A percentile compares a stretch with the other conserved stretches of the same genome.
phyloP scores from a whole-genome alignment of 306 rosid genomes.

The Spatholobus suberectus region DNA sequence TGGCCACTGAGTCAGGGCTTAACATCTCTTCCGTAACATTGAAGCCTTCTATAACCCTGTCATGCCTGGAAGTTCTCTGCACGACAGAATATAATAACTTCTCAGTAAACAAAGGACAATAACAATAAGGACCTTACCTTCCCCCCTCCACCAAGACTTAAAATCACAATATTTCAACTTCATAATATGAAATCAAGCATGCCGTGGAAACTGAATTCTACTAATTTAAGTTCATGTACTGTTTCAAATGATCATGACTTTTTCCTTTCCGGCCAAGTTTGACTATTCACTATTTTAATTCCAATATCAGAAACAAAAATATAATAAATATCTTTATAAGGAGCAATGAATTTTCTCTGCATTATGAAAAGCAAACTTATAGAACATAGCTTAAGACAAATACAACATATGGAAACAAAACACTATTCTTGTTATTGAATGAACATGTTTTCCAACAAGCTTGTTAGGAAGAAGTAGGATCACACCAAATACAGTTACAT shows the following conservation, averaged over 20 bases:
- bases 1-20: constrained; percentile 64
- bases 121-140: background rate
- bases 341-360: background rate
- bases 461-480: background rate
- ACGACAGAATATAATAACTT: constrained; percentile 8
- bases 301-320: background rate
- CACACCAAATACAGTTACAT: background rate
- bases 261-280: background rate
- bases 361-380: constrained; percentile 2
- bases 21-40: constrained; percentile 76
- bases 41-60: constrained; percentile 66
- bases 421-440: background rate
- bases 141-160: background rate
- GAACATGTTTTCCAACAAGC: constrained; percentile 17
- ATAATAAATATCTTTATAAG: constrained; percentile 23
- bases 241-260: background rate
- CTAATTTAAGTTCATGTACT: constrained; percentile 19
- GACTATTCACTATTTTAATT: background rate
- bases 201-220: background rate
- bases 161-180: background rate
- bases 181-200: constrained; percentile 4
- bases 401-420: background rate
- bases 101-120: background rate
- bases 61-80: constrained; percentile 64
- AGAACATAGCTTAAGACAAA: background rate